Evolutionary conservation across 2,329 filamentous ascomycete genomes (phyloP).

Genomic region (Trichoderma lentiforme): DNA sequence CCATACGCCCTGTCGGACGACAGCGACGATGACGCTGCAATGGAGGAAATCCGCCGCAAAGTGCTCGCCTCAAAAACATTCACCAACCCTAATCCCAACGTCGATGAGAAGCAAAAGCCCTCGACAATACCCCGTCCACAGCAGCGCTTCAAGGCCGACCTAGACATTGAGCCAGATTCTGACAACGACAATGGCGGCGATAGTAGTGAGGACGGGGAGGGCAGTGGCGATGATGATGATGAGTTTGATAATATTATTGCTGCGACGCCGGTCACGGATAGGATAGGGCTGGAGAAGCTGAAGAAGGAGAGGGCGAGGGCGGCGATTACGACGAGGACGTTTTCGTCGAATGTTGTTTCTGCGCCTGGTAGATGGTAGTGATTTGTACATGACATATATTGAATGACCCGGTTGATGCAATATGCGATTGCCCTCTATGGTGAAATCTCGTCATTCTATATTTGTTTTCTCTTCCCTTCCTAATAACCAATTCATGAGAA

Average conservation of each 20-base stretch:
- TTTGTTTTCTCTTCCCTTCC: background rate
- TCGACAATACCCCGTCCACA: constrained; percentile 62
- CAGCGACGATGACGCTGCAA: constrained; percentile 75
- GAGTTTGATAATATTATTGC: constrained; percentile 93
- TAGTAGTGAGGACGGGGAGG: constrained; percentile 56
- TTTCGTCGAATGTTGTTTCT: constrained; percentile 47
- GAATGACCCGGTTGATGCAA: background rate
- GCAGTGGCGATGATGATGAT: constrained; percentile 61
- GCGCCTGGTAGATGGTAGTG: constrained; percentile 48
- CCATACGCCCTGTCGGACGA: constrained; percentile 76
- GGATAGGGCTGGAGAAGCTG: constrained; percentile 62
- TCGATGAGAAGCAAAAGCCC: constrained; percentile 53
- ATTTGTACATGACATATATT: background rate
- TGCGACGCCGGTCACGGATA: constrained; percentile 84
- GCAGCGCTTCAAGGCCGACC: constrained; percentile 52
- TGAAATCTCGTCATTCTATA: background rate
- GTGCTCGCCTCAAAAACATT: constrained; percentile 93
- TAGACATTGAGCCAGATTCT: constrained; percentile 56
- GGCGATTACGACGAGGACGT: constrained; percentile 48
- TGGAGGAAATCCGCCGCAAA: constrained; percentile 86
- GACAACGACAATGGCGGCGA: constrained; percentile 56
- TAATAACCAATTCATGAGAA: background rate
- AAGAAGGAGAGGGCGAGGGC: constrained; percentile 53
- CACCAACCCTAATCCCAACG: constrained; percentile 49
- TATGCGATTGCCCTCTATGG: background rate